phyloP scores from a whole-genome alignment of 352 stramenopile genomes.

The Phytophthora pini region DNA sequence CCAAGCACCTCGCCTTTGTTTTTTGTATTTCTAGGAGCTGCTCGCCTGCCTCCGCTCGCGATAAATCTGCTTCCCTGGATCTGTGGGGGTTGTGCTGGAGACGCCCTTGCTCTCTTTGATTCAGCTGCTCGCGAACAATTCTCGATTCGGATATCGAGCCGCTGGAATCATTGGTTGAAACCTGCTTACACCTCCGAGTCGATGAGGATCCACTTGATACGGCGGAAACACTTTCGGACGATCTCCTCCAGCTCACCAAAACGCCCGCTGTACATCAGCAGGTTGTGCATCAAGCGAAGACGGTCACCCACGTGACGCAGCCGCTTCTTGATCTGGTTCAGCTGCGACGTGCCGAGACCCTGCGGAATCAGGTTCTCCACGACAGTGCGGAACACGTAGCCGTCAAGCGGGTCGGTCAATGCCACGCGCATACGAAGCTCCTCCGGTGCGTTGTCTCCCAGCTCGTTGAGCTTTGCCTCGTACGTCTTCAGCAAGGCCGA shows the following conservation, averaged over 20 bases:
- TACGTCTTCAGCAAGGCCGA: conserved; percentile 70
- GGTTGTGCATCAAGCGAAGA: conserved; percentile 89
- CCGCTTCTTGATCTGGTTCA: conserved; percentile 91
- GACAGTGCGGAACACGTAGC: conserved; percentile 88
- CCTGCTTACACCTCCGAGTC: conserved; percentile 84
- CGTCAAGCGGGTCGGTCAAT: conserved; percentile 80
- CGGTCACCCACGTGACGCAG: conserved; percentile 87
- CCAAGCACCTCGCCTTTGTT: conserved; percentile 18
- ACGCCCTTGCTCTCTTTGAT: conserved; percentile 8
- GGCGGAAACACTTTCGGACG: conserved; percentile 91
- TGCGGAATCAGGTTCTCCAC: conserved; percentile 88
- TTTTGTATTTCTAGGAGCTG: conserved; percentile 41
- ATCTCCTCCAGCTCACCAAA: conserved; percentile 88
- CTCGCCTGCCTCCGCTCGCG: conserved; percentile 15
- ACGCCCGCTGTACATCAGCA: conserved; percentile 89
- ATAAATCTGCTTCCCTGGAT: conserved; percentile 11
- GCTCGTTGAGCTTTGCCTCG: conserved; percentile 73
- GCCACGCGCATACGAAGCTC: conserved; percentile 75
- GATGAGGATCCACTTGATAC: conserved; percentile 93
- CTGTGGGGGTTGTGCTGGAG: conserved; percentile 11
- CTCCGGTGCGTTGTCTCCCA: conserved; percentile 69
- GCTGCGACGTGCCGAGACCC: conserved; percentile 79
- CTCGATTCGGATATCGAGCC: too few relatives aligned
- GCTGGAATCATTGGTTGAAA: neutral
- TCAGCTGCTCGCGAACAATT: conserved; percentile 3